Conservation (phyloP, 306 rosid genomes). For the Prunus fruticosa region DNA sequence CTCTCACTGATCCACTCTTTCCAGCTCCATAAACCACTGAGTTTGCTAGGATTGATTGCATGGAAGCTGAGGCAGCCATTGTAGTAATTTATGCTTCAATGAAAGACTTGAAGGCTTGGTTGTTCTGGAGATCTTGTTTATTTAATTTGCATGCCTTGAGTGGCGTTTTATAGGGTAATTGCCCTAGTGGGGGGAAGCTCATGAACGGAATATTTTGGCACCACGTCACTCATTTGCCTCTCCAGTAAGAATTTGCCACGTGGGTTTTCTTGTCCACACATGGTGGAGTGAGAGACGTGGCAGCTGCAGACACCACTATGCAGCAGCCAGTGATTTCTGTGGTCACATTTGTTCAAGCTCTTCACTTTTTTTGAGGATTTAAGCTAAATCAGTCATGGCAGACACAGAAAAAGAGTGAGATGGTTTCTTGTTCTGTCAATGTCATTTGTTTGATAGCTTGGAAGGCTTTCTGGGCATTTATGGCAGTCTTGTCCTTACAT, state of each 20-base stretch:
- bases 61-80: too few relatives aligned
- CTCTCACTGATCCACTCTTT: too few relatives aligned
- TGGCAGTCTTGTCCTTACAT: too few relatives aligned
- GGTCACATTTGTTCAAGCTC: not conserved
- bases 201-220: conserved; percentile 5
- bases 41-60: too few relatives aligned
- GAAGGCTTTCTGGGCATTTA: too few relatives aligned
- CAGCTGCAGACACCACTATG: not conserved
- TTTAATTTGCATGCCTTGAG: not conserved
- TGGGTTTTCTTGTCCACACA: not conserved
- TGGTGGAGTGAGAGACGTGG: not conserved
- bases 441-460: too few relatives aligned
- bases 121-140: not conserved
- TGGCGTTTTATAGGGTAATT: not conserved
- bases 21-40: too few relatives aligned
- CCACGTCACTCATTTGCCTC: conserved; percentile 22
- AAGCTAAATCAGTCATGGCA: too few relatives aligned
- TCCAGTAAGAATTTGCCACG: not conserved
- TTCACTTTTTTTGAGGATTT: not conserved
- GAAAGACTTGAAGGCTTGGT: not conserved
- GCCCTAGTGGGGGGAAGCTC: not conserved
- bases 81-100: too few relatives aligned
- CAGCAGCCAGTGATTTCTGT: not conserved
- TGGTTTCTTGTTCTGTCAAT: too few relatives aligned
- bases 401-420: too few relatives aligned